These are phyloP conservation scores for Podaxis mareebaensis DNA, from an alignment of 768 basidiomycete genomes.

Conservation along the genomic window DNA sequence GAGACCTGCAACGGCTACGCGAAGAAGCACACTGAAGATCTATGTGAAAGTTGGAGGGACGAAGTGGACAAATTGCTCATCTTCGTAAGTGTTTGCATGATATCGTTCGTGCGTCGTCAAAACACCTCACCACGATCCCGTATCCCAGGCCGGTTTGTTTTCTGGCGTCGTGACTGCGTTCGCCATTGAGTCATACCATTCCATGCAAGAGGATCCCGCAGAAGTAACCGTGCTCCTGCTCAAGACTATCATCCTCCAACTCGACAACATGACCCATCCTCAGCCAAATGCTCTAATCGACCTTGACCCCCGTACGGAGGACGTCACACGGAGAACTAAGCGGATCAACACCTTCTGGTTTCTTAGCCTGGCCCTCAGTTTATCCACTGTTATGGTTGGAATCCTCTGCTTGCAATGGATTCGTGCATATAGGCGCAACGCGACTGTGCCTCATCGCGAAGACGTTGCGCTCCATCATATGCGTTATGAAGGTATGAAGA, in stretches of 20 bases:
- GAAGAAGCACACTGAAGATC: conserved; percentile 7
- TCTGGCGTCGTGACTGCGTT: conserved; percentile 28
- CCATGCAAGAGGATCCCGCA: conserved; percentile 23
- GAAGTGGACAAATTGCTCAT: conserved; percentile 17
- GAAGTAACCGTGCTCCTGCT: conserved; percentile 16
- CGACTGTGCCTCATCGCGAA: conserved; percentile 11
- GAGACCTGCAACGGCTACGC: conserved; percentile 1
- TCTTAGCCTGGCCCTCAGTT: conserved; percentile 19
- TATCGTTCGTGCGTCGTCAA: background rate
- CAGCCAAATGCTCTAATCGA: background rate
- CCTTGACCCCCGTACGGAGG: background rate
- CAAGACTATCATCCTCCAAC: background rate
- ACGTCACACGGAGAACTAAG: background rate
- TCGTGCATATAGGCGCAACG: conserved; percentile 21
- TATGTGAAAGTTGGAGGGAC: conserved; percentile 15
- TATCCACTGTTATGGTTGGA: conserved; percentile 18
- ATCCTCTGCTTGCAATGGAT: conserved; percentile 24
- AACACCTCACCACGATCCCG: background rate
- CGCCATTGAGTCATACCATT: conserved; percentile 23
- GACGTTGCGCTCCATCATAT: conserved; percentile 19
- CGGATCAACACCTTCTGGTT: conserved; percentile 20
- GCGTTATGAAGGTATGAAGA: conserved; percentile 19
- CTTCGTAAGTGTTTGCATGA: conserved; percentile 4
- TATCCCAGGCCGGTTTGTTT: conserved; percentile 25
- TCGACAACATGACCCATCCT: conserved; percentile 21